Conservation (phyloP, 1,284 basidiomycete genomes). For the Ustilago shanxiensis region DNA sequence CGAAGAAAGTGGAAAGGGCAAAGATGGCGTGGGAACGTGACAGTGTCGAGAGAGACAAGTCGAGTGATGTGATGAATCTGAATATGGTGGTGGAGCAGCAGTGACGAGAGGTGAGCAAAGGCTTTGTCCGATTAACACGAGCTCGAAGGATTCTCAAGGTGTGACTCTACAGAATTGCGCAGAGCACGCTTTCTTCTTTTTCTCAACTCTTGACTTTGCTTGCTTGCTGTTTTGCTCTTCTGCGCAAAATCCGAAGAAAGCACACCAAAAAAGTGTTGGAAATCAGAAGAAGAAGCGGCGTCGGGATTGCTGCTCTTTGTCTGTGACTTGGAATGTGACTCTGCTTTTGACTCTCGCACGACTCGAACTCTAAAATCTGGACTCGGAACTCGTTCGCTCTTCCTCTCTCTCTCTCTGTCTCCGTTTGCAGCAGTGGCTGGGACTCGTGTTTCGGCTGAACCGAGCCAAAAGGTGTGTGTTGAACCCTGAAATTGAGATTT, state of each 20-base stretch:
- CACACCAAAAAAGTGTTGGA: not conserved
- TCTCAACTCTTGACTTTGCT: no score
- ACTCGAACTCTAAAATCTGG: no score
- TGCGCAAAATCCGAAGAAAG: not conserved
- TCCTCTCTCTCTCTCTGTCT: not conserved
- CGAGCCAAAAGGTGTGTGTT: not conserved
- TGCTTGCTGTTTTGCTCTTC: no score
- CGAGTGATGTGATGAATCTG: slow-evolving; percentile 17
- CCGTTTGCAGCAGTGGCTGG: not conserved
- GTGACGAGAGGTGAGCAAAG: not conserved
- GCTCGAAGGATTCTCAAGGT: not conserved
- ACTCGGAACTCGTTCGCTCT: no score
- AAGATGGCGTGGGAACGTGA: not conserved
- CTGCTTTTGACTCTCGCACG: not conserved
- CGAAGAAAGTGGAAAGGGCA: not conserved
- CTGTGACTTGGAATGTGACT: not conserved
- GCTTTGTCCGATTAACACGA: slow-evolving; percentile 15
- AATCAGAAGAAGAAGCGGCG: slow-evolving; percentile 4
- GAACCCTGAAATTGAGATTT: not conserved
- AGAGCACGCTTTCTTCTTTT: not conserved
- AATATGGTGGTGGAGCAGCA: not conserved
- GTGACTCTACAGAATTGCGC: not conserved
- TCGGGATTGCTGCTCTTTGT: not conserved
- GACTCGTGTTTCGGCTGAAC: not conserved
- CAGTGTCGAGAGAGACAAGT: not conserved